Percentiles rank a stretch among this genome's conserved stretches.
Evolutionary conservation across 2,329 filamentous ascomycete genomes (phyloP).

Genomic region (Trichoderma atroviride): DNA sequence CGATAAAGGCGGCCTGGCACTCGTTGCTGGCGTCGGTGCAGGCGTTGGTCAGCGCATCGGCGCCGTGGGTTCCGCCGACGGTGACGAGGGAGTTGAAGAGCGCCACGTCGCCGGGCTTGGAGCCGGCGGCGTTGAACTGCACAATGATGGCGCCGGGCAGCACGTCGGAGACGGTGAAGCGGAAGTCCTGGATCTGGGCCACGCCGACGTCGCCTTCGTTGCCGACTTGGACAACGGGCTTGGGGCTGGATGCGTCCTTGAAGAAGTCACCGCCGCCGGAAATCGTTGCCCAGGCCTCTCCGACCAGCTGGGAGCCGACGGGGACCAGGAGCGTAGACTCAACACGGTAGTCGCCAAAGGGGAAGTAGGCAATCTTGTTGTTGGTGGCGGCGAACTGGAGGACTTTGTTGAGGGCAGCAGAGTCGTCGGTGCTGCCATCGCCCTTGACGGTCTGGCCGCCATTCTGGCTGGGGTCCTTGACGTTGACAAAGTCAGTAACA

Average conservation of each 20-base stretch:
- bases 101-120: constrained; percentile 51
- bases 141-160: constrained; percentile 46
- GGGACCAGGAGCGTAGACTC: constrained; percentile 34
- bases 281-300: constrained; percentile 57
- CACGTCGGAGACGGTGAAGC: constrained; percentile 53
- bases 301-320: constrained; percentile 54
- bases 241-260: constrained; percentile 51
- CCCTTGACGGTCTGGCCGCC: constrained; percentile 40
- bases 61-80: constrained; percentile 47
- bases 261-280: constrained; percentile 47
- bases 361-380: constrained; percentile 37
- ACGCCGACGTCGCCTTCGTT: constrained; percentile 51
- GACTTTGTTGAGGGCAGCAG: constrained; percentile 43
- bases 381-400: constrained; percentile 41
- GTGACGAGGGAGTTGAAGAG: constrained; percentile 52
- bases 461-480: constrained; percentile 44
- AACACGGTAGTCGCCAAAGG: constrained; percentile 36
- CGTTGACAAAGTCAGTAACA: constrained; percentile 36
- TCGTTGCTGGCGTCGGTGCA: constrained; percentile 39
- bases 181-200: constrained; percentile 55
- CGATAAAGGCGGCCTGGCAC: constrained; percentile 52
- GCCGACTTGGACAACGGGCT: constrained; percentile 55
- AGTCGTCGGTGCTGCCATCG: constrained; percentile 45
- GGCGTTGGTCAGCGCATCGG: constrained; percentile 42
- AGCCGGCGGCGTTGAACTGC: constrained; percentile 54